A percentile compares a stretch with the other conserved stretches of the same genome.
Conservation (phyloP, 164 flowering plant genomes). For the Tetracentron sinense region DNA sequence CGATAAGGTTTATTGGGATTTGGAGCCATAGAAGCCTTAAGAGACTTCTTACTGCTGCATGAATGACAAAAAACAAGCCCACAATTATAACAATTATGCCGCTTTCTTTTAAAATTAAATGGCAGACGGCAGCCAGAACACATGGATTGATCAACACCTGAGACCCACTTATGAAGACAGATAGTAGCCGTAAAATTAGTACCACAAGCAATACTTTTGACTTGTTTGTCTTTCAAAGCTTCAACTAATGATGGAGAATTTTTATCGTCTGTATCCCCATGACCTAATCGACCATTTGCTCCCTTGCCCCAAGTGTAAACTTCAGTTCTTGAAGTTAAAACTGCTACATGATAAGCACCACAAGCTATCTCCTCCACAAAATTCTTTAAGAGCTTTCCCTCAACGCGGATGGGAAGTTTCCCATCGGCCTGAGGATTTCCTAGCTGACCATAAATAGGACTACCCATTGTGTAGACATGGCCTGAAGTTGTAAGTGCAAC, state of each 20-base stretch:
- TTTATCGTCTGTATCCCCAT: conserved; percentile 86
- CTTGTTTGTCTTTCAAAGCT: conserved; percentile 94
- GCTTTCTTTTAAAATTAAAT: conserved; percentile 94
- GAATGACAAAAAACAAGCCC: conserved; percentile 97
- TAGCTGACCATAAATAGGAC: conserved; percentile 92
- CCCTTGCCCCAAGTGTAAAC: conserved; percentile 99
- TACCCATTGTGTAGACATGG: conserved; percentile 94
- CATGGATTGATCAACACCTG: conserved; percentile 94
- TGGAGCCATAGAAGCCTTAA: conserved; percentile 97
- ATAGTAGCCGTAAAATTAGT: conserved; percentile 88
- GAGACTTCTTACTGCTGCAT: conserved; percentile 93
- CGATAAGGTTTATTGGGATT: conserved; percentile 95
- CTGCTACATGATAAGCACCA: conserved; percentile 97
- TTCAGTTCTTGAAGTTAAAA: conserved; percentile 91
- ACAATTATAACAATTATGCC: conserved; percentile 96
- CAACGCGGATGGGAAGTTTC: conserved; percentile 81
- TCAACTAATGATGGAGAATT: conserved; percentile 76
- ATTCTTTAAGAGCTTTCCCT: conserved; percentile 78
- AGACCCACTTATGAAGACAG: conserved; percentile 95
- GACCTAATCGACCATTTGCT: conserved; percentile 93
- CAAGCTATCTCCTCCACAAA: conserved; percentile 95
- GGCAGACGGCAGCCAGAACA: conserved; percentile 96
- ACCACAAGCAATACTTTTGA: conserved; percentile 95
- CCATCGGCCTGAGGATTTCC: conserved; percentile 96
- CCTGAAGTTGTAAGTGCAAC: conserved; percentile 94